A percentile compares a stretch with the other conserved stretches of the same genome.
phyloP scores from a whole-genome alignment of 208 protist genomes.

The Trypanosoma brucei region DNA sequence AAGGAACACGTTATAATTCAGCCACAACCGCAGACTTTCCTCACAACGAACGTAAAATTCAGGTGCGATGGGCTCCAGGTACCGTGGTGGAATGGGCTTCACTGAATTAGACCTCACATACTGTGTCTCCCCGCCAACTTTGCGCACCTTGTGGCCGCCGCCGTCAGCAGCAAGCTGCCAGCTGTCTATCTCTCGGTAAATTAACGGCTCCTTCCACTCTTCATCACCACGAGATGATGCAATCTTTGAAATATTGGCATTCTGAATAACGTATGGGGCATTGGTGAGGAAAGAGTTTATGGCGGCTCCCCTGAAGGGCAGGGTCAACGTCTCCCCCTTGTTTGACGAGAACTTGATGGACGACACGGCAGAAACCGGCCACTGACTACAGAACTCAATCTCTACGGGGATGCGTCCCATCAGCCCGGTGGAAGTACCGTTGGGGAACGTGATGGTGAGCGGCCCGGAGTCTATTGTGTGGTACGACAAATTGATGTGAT shows the following conservation, averaged over 20 bases:
- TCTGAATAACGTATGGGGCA: constrained; percentile 34
- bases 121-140: neutral
- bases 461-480: constrained; percentile 52
- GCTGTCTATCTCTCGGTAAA: constrained; percentile 18
- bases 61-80: constrained; percentile 19
- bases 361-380: constrained; percentile 78
- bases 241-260: constrained; percentile 21
- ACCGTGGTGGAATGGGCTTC: constrained; percentile 10
- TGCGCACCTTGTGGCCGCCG: neutral
- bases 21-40: constrained; percentile 58
- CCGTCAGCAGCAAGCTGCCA: neutral
- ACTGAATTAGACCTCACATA: neutral
- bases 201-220: constrained; percentile 22
- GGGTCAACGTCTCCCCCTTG: constrained; percentile 55
- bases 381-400: constrained; percentile 61
- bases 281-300: constrained; percentile 89
- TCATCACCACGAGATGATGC: constrained; percentile 1
- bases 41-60: constrained; percentile 9
- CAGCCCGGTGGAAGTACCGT: constrained; percentile 36
- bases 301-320: constrained; percentile 74
- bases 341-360: constrained; percentile 84
- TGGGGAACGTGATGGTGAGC: constrained; percentile 76
- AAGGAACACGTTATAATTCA: constrained; percentile 72
- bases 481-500: constrained; percentile 81
- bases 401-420: constrained; percentile 39